These are phyloP conservation scores for Cytospora piceicola DNA, from an alignment of 2,329 filamentous ascomycete genomes.

Conservation along the genomic window DNA sequence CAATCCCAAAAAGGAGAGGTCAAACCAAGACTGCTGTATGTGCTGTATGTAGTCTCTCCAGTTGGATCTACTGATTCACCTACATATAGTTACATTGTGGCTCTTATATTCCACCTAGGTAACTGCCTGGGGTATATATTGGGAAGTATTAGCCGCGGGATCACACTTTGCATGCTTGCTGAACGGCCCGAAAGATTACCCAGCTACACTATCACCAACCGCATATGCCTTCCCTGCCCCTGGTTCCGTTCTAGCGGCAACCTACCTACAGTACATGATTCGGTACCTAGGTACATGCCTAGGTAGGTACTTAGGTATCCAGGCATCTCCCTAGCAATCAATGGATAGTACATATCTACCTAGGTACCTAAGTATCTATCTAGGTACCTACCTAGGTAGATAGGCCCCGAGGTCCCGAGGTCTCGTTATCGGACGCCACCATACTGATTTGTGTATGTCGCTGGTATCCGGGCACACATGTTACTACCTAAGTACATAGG, in stretches of 20 bases:
- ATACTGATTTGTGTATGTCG: too few species aligned
- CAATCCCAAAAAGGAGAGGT: background rate
- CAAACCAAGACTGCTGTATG: background rate
- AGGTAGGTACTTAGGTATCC: too few species aligned
- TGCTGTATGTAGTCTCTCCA: background rate
- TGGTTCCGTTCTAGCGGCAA: too few species aligned
- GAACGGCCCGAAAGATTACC: slow-evolving; percentile 12
- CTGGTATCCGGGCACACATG: too few species aligned
- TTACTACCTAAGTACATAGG: too few species aligned
- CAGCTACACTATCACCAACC: background rate
- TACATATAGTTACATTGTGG: background rate
- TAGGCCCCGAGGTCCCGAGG: background rate
- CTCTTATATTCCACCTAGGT: too few species aligned
- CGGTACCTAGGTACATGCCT: too few species aligned
- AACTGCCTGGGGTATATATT: too few species aligned
- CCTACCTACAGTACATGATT: too few species aligned
- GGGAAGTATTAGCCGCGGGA: slow-evolving; percentile 10
- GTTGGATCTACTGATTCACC: background rate
- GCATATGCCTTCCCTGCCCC: background rate
- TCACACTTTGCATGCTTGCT: slow-evolving; percentile 9
- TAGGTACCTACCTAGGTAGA: too few species aligned
- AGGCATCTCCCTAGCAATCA: background rate
- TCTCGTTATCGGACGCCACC: background rate
- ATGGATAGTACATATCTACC: background rate
- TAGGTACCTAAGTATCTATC: background rate